Evolutionary conservation across 2,329 filamentous ascomycete species (phyloP).

Genomic region (Tolypocladium album): DNA sequence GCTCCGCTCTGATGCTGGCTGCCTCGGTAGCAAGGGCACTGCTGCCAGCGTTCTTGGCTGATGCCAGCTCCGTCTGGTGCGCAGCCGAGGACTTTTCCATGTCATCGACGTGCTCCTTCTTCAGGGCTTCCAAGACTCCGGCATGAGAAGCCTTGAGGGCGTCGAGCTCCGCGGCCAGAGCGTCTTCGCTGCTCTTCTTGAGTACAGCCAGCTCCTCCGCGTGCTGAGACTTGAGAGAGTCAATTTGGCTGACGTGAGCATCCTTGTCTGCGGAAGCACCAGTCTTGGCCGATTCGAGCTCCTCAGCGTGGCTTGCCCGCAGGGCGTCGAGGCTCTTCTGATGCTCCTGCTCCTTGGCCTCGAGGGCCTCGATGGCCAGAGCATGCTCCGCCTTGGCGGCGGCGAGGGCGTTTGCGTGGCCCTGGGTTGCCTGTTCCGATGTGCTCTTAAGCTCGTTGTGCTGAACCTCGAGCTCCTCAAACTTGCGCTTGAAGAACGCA

Average conservation of each 20-base stretch:
- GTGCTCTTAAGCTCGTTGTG: constrained; percentile 37
- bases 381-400: constrained; percentile 32
- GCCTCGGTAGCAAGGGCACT: constrained; percentile 19
- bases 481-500: constrained; percentile 54
- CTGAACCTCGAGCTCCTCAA: constrained; percentile 47
- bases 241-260: constrained; percentile 36
- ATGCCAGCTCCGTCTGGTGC: constrained; percentile 19
- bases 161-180: constrained; percentile 29
- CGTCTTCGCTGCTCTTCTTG: constrained; percentile 29
- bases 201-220: constrained; percentile 35
- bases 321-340: constrained; percentile 44
- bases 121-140: constrained; percentile 29
- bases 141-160: constrained; percentile 32
- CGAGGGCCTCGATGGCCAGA: constrained; percentile 32
- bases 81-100: constrained; percentile 20
- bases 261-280: constrained; percentile 37
- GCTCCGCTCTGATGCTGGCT: constrained; percentile 13
- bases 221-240: constrained; percentile 44
- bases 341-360: constrained; percentile 41
- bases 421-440: constrained; percentile 23
- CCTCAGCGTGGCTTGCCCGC: constrained; percentile 45
- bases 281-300: constrained; percentile 45
- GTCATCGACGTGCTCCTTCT: constrained; percentile 26
- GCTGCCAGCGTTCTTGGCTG: constrained; percentile 18
- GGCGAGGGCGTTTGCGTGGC: constrained; percentile 30